Evolutionary conservation across 2,329 filamentous ascomycete genomes (phyloP).

Genomic region (Xylaria polymorpha): DNA sequence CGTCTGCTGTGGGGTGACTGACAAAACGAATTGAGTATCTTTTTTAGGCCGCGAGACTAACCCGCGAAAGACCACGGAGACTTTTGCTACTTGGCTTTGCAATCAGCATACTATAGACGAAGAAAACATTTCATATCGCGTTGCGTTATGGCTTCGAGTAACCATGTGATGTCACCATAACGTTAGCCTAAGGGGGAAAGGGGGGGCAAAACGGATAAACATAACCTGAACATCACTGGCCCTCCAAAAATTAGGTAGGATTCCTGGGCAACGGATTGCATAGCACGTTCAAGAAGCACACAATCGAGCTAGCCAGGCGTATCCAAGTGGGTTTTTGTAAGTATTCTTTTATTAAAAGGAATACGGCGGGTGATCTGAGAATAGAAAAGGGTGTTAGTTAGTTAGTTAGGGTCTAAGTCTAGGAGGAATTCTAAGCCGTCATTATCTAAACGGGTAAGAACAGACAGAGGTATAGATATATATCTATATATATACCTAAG

Average conservation of each 20-base stretch:
- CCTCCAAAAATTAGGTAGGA: no score
- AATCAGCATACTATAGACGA: not conserved
- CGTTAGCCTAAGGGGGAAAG: not conserved
- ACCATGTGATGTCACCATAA: conserved; percentile 21
- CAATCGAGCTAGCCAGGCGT: not conserved
- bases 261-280: not conserved
- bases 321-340: not conserved
- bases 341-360: not conserved
- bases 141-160: not conserved
- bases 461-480: not conserved
- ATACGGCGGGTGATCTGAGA: no score
- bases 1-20: not conserved
- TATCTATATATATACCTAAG: no score
- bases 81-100: not conserved
- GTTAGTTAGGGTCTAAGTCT: not conserved
- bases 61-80: not conserved
- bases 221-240: not conserved
- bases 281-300: not conserved
- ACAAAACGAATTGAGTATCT: not conserved
- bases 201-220: not conserved
- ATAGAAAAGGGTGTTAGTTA: no score
- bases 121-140: not conserved
- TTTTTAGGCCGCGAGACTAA: not conserved
- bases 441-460: not conserved
- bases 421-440: not conserved